Base-by-base conservation (phyloP, 2,329 filamentous ascomycete species). In the Aspergillus tanneri region DNA sequence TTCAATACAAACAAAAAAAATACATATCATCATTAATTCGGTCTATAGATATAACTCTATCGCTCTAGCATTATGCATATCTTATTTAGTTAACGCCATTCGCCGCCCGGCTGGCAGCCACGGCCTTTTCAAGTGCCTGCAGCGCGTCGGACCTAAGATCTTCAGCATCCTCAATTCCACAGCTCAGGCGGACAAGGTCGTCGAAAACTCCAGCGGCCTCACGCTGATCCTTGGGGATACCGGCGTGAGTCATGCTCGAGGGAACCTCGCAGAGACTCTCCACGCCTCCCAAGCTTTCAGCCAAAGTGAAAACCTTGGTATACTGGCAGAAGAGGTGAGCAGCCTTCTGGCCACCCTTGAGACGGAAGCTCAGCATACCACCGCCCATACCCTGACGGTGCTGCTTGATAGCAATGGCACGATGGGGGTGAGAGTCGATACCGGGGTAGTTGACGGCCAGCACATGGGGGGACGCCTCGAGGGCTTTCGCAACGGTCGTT, bases 321-420 rank as follows among this genome's bases (percentile, higher is more conserved):
- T 81, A 75, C 72, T 93, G 85, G 79, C 93, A 97, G 82, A 99
- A 99, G 43, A 85, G 82, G 73, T 95, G 88, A 11, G 93, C 93
- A 1, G 92, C 92, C 37, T 79, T 80, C 64, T 90, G 82, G 27
- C 93, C 93, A 47, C 92, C 93, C 57, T 83, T 82, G 70, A 99
- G 88, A 57, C 93, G 87, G 84, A 99, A 99, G 49, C 87, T 92
- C 35, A 99, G 83, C 93, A 99, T 99, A 53, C 93, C 93, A 59
- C 93, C 93, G 51, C 93, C 93, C 81, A 97, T 86, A 54, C 87
- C 93, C 61, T 95, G 81, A 58, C 93, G 88, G 76, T 99, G 93
- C 76, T 99, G 93, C 75, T 88, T 90, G 63, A 85, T 68, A 16
- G 92, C 90, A 61, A 99, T 90, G 55, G 80, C 78, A 61, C 90